Conservation (phyloP, 257 asterid genomes). For the Solanum acaule region DNA sequence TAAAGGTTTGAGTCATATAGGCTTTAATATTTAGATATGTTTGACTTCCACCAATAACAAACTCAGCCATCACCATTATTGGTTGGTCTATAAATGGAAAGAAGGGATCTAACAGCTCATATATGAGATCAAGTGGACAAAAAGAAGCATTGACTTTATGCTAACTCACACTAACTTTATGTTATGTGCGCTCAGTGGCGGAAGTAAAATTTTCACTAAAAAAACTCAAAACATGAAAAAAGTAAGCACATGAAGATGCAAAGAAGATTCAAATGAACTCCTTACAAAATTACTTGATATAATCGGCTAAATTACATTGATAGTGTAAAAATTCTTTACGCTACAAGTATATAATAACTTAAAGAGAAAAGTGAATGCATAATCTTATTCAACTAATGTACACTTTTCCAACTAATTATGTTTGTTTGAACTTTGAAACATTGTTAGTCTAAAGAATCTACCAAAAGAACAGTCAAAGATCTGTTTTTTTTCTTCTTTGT, state of each 20-base stretch:
- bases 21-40: background rate
- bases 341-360: background rate
- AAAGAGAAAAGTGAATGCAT: background rate
- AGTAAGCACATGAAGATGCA: background rate
- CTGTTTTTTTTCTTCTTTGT: background rate
- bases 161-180: background rate
- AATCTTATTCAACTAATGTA: background rate
- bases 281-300: background rate
- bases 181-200: background rate
- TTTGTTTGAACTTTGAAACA: background rate
- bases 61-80: conserved; percentile 12
- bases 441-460: background rate
- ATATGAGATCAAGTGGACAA: background rate
- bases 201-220: no score
- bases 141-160: background rate
- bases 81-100: conserved; percentile 18
- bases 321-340: background rate
- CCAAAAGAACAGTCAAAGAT: background rate
- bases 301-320: background rate
- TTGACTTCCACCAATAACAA: conserved; percentile 8
- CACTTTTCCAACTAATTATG: background rate
- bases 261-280: background rate
- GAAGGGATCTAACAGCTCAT: background rate
- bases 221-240: background rate
- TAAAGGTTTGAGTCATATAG: conserved; percentile 9